Base-by-base conservation (phyloP, 2,329 filamentous ascomycete genomes). In the Stagonosporopsis chrysanthemi region DNA sequence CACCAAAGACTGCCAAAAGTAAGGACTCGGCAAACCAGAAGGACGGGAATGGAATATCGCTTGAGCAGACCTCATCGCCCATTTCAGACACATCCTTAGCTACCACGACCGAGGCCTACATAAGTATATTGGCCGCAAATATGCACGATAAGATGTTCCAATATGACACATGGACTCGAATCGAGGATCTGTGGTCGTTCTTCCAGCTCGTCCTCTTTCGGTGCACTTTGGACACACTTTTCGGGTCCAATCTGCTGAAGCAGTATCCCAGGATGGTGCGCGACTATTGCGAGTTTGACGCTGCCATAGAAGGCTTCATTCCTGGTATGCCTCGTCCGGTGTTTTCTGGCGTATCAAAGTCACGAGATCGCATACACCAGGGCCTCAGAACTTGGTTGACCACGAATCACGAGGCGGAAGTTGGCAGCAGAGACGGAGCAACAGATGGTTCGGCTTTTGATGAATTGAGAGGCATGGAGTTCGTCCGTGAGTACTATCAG, bases 101-200 rank as follows among this genome's bases (percentile, higher is more conserved):
- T 0, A 23, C 55, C 6, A 38, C 61, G 0, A 40, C 54, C 28
- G 58, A 73, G n/a, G 40, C 44, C 7, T 73, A 71, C 39, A 57
- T 65, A 24, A 53, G 63, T 2, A 61, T 52, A 9, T 44, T 74
- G 8, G 67, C 67, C 6, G 49, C 55, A 7, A 70, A 62, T n/a
- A 56, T 74, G 42, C 52, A 69, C 26, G 64, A 68, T 17, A 72
- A 72, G 47, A 71, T 70, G 69, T 71, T 74, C 17, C 68, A 73
- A 43, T 39, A 60, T 6, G 57, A 61, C 14, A 62, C 44, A 17
- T 74, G 71, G 71, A 72, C 68, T 8, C 63, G 66, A 12, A 71
- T 74, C 19, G 68, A 73, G 51, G 69, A 74, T 24, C 33, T 70
- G 3, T 72, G 66, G 67, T 70, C 68, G 0, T 74, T 73, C 47